Evolutionary conservation across 2,329 filamentous ascomycete genomes (phyloP), one percentile per base, ranked within the genome.

Genomic region (Penicillium sp.): DNA sequence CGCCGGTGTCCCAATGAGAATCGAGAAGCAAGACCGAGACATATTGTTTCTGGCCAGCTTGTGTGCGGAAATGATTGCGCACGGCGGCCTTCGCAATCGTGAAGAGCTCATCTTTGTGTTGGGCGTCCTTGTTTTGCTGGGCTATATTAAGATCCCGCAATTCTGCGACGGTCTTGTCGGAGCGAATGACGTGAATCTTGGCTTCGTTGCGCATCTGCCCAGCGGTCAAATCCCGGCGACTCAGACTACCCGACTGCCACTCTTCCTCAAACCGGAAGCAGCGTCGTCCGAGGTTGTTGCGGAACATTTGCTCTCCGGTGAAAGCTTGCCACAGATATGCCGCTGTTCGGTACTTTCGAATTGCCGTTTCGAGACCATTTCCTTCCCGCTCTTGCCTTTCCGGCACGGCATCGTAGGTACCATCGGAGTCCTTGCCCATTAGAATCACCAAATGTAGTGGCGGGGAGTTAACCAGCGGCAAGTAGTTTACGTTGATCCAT

Each of bases 271-370:
- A 92, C 36, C 92, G 83, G 71, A 97, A 97, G 46, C 84, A 87
- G 51, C 93, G 85, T 52, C 93, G 84, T 8, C 92, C 91, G 60
- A 97, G 84, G 54, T 88, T 89, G 68, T 96, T 89, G 56, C 91
- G 86, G 70, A 85, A 88, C 93, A 97, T 97, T 69, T 97, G 92
- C 70, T 99, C 94, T 6, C 90, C 91, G 0, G 93, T 97, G 66
- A 96, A 97, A 7, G 92, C 91, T 70, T 99, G 94, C 92, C 94
- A 97, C 12, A 97, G 79, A 68, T 97, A 97, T 20, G 91, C 93
- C 15, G 91, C 88, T 89, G 96, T 97, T 57, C 92, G 85, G 69
- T 94, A 97, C 69, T 99, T 99, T 64, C 84, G 85, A 45, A 96
- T 81, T 0, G 94, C 94, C 7, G 84, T 85, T 9, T 92, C 87